Evolutionary conservation across 768 basidiomycete species (phyloP), one percentile per base, ranked within the genome.

Genomic region (Asterophora lycoperdoides): DNA sequence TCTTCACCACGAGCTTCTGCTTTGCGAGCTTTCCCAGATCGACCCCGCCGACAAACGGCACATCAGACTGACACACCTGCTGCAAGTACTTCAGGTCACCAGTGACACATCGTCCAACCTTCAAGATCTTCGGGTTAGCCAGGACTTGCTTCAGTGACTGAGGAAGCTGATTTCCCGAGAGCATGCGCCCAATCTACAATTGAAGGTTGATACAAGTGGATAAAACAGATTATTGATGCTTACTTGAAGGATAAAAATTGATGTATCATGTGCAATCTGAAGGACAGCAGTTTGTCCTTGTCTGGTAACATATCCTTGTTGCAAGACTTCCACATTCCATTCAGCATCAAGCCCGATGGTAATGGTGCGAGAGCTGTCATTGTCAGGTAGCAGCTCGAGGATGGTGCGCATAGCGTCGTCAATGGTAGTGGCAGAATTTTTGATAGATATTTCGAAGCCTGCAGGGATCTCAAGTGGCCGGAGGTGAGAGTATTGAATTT

Each of bases 21-120:
- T 69, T 69, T 2, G 66, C 64, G 39, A 59, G 44, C 2, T 44
- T 42, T 4, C 57, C 66, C 45, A 70, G 57, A 34, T 69, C 60
- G 35, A 68, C 17, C 8, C 39, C 60, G 18, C 65, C 64, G 14
- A 40, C 38, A 49, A 69, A 67, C 4, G 54, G 43, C 2, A 29
- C 17, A 33, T 48, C 36, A n/a, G 34, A 46, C 26, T 47, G 15
- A 23, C 39, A 40, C 28, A 33, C 39, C 15, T 47, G 8, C 34
- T 47, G 33, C 6, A 52, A 18, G 3, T 43, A 41, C 15, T 51
- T 45, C 2, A 52, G n/a, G 17, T 52, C 40, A 28, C 18, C 23
- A 13, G 28, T 8, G 14, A 55, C 46, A 29, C 46, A 29, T 9
- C 41, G 45, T 4, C 52, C 52, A 15, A 51, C 56, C 44, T 56